Evolutionary conservation across 768 basidiomycete genomes (phyloP).

Genomic region (Pilatotrama ljubarskyi): DNA sequence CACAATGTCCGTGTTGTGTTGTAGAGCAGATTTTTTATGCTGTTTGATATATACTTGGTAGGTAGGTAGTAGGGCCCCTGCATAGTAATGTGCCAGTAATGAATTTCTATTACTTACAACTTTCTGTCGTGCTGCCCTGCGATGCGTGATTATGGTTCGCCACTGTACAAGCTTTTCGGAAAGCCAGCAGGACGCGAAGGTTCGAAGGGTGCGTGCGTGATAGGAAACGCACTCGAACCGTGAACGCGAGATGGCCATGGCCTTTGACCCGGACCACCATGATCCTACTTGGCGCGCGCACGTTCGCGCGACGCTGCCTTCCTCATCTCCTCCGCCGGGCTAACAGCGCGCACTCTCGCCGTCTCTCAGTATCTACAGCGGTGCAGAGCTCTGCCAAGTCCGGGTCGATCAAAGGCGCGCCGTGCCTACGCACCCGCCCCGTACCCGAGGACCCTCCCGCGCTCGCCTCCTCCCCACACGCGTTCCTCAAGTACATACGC

Average conservation of each 20-base stretch:
- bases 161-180: too few species aligned
- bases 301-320: not conserved
- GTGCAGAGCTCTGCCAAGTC: not conserved
- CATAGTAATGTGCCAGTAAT: constrained; percentile 18
- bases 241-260: not conserved
- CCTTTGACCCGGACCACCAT: not conserved
- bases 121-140: not conserved
- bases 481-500: constrained; percentile 9
- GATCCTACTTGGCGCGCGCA: not conserved
- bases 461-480: not conserved
- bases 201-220: not conserved
- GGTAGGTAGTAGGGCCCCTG: constrained; percentile 4
- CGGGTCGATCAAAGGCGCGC: not conserved
- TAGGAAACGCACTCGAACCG: too few species aligned
- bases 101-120: not conserved
- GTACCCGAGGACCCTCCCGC: constrained; percentile 8
- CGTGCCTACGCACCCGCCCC: not conserved
- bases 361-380: not conserved
- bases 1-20: not conserved
- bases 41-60: constrained; percentile 10
- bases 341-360: not conserved
- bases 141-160: not conserved
- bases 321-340: too few species aligned
- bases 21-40: constrained; percentile 9
- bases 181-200: too few species aligned